Percentiles rank a stretch among this genome's conserved stretches.
Evolutionary conservation across 805 yeast genomes (phyloP).

Genomic region (Wickerhamomyces kurtzmanii): DNA sequence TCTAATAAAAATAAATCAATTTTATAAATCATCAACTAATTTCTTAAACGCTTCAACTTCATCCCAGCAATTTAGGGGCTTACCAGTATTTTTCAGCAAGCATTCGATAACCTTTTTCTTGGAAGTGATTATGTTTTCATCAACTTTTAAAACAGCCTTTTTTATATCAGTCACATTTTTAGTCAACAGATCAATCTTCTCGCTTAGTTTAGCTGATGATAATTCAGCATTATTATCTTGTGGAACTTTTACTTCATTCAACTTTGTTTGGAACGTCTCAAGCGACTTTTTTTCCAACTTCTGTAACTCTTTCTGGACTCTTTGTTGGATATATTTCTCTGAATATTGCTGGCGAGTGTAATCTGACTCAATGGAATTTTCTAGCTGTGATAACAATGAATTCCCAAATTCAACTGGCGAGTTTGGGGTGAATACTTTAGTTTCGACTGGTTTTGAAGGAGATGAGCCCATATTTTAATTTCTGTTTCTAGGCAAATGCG

Average conservation of each 20-base stretch:
- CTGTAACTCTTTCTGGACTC: constrained; percentile 48
- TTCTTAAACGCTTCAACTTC: constrained; percentile 63
- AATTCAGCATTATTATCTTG: constrained; percentile 19
- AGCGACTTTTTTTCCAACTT: constrained; percentile 44
- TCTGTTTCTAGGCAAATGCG: no score
- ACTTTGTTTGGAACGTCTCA: constrained; percentile 37
- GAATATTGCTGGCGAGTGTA: constrained; percentile 63
- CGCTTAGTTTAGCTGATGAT: constrained; percentile 24
- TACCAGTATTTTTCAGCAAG: constrained; percentile 47
- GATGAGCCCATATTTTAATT: constrained; percentile 40
- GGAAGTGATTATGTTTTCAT: constrained; percentile 31
- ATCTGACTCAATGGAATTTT: constrained; percentile 54
- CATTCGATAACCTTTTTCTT: constrained; percentile 48
- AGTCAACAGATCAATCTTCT: constrained; percentile 30
- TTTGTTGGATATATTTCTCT: constrained; percentile 55
- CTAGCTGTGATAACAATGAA: constrained; percentile 53
- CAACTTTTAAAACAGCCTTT: constrained; percentile 21
- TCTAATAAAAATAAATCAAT: no score
- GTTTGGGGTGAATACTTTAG: constrained; percentile 55
- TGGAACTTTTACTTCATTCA: constrained; percentile 26
- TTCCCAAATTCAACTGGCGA: constrained; percentile 64
- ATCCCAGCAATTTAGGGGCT: constrained; percentile 74
- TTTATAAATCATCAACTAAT: constrained; percentile 40
- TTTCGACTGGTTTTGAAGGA: constrained; percentile 48
- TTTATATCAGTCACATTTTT: constrained; percentile 25